Evolutionary conservation across 225 moss, liverwort and hornwort genomes (phyloP), one percentile per base, ranked within the genome.

Genomic region (Climacium dendroides): DNA sequence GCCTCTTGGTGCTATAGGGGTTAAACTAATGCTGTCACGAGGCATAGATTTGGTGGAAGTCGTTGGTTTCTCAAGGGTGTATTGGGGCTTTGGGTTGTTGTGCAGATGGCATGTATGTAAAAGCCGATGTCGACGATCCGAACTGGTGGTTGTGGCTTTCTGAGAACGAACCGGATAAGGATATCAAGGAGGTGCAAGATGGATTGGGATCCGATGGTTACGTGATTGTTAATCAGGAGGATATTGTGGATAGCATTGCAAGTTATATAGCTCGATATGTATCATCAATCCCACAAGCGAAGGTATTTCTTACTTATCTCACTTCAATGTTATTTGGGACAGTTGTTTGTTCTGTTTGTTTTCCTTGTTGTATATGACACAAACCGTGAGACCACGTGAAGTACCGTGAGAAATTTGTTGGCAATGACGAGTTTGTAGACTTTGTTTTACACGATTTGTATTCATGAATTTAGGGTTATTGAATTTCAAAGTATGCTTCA

Each of bases 221-320:
- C 66, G 95, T 98, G 63, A 85, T 98, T 59, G 94, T 98, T 84
- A 95, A 93, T 83, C 98, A 97, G 85, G 98, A 97, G 86, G 98
- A 98, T 61, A 97, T 98, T 82, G 95, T 98, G 78, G 98, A 98
- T 81, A 93, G 97, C 28, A 95, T 98, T 90, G 96, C 98, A 72
- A 95, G 90, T 91, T 98, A 94, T 89, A 97, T 98, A 85, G 98
- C 98, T 84, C 95, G 94, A 65, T 96, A 96, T 78, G 95, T 97
- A 78, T 95, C 97, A 37, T 94, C 98, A 74, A 92, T 97, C 43
- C 97, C 98, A 41, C 98, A 97, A 79, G 94, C 98, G 3, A 97
- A 97, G 98, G 98, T 96, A 87, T 77, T 78, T 86, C 43, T 61
- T 69, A 64, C 39, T 26, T 17, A 45, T 88, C 15, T 80, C 58